Evolutionary conservation across 768 basidiomycete species (phyloP), one percentile per base, ranked within the genome.

Genomic region (Solioccasus polychromus): DNA sequence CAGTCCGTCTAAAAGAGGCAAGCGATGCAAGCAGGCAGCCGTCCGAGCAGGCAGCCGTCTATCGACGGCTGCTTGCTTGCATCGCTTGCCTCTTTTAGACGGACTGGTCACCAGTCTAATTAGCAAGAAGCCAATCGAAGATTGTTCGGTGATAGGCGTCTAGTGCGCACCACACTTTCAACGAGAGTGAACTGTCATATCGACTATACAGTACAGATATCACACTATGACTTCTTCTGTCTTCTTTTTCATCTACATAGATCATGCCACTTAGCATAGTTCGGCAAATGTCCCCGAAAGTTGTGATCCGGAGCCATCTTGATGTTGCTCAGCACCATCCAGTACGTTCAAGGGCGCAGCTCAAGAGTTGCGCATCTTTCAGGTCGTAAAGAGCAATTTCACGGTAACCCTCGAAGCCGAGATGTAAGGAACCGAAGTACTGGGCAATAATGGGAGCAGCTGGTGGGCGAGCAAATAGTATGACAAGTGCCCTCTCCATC

Each of bases 241-340:
- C 11, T 31, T 31, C 30, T 12, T 12, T 15, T 12, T 15, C 30
- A 15, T 31, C 14, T 34, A 17, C 17, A 34, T 34, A n/a, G 17
- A 17, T n/a, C n/a, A n/a, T n/a, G n/a, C n/a, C n/a, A n/a, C n/a
- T 25, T 68, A 88, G 62, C 86, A 89, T 15, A 78, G 67, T 57
- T 80, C 84, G 38, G 85, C 74, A 59, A 77, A 88, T 4, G 87
- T 87, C 11, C 85, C 84, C 37, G 73, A 78, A 30, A 71, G 58
- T 44, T 65, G 52, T 26, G 70, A 72, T 8, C 72, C 78, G 2
- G 76, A 73, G 1, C 73, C 77, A 36, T 68, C 51, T 20, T 79
- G 73, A 43, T 85, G 53, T 65, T 68, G 31, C 76, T 81, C 52
- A 30, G 31, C 68, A 79, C 56, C 71, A 78, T 14, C 78, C 75